phyloP scores from a whole-genome alignment of 768 basidiomycete genomes.

The Amanita polypyramis region DNA sequence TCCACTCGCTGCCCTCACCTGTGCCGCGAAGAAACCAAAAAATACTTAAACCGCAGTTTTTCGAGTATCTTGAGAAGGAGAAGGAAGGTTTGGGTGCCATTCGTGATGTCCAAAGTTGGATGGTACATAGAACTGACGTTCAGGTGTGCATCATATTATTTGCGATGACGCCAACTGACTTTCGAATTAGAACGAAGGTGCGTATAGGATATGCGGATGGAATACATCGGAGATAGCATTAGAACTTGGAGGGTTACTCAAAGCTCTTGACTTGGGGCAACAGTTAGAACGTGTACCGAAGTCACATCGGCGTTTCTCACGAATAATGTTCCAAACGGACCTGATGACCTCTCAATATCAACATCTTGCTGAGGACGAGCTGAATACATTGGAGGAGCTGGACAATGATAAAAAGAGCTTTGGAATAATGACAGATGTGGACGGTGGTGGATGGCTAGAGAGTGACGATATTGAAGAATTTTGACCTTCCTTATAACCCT shows the following conservation, averaged over 20 bases:
- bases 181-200: constrained; percentile 12
- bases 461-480: constrained; percentile 51
- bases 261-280: constrained; percentile 28
- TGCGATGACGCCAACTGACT: not conserved
- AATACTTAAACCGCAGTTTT: constrained; percentile 81
- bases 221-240: constrained; percentile 36
- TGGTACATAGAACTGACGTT: constrained; percentile 23
- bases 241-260: constrained; percentile 51
- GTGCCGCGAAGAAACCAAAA: constrained; percentile 74
- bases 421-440: constrained; percentile 21
- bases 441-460: constrained; percentile 41
- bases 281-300: constrained; percentile 11
- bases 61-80: constrained; percentile 47
- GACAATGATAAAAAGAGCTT: constrained; percentile 3
- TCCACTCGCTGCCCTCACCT: constrained; percentile 84
- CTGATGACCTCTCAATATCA: constrained; percentile 6
- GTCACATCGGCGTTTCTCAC: constrained; percentile 43
- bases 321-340: constrained; percentile 27
- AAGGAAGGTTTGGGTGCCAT: constrained; percentile 54
- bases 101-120: constrained; percentile 48
- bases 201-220: constrained; percentile 34
- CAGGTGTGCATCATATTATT: constrained; percentile 9
- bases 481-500: constrained; percentile 7
- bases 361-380: constrained; percentile 25
- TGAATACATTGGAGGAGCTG: constrained; percentile 15